Evolutionary conservation across 169 alveolate species (phyloP), one percentile per base, ranked within the genome.

Genomic region (Plasmodium knowlesi): DNA sequence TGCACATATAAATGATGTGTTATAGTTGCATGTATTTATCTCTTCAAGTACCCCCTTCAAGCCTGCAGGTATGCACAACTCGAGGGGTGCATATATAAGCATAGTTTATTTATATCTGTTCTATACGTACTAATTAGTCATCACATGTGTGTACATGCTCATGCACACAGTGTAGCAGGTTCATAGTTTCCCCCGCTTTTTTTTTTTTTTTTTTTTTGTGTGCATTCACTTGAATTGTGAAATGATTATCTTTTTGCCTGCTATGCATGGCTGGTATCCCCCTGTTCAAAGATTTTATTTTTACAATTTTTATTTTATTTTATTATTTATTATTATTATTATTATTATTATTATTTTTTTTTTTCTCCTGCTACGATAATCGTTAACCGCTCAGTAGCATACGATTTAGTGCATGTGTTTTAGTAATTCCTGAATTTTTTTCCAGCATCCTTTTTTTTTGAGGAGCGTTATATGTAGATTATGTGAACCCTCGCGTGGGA

Each of bases 1-100:
- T 67, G 76, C 76, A 67, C 14, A 67, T 67, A 67, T 67, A 67
- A 67, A 67, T 67, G 76, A 25, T 67, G 76, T 28, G 76, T 67
- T 67, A 67, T 67, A 67, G 30, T 67, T 67, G 39, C 34, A 67
- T 67, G 37, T 67, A 16, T 22, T 67, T 67, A 22, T 67, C 30
- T 28, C 4, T 39, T 30, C n/a, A 67, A 67, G 76, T n/a, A 28
- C 22, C 30, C 30, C 76, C 19, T 19, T 67, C n/a, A 37, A 16
- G 30, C 76, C 76, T 14, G 22, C 22, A 50, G 22, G 61, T 1
- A 5, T 50, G 22, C 61, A 50, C 22, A 50, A 50, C 22, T 22
- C 61, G 14, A 16, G 76, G 76, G 25, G 37, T 67, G 14, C 4
- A 67, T 16, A 67, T 67, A 61, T 16, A 28, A 8, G 76, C 37